Conservation (phyloP, 805 yeast species). For the Wickerhamiella kazuoi region DNA sequence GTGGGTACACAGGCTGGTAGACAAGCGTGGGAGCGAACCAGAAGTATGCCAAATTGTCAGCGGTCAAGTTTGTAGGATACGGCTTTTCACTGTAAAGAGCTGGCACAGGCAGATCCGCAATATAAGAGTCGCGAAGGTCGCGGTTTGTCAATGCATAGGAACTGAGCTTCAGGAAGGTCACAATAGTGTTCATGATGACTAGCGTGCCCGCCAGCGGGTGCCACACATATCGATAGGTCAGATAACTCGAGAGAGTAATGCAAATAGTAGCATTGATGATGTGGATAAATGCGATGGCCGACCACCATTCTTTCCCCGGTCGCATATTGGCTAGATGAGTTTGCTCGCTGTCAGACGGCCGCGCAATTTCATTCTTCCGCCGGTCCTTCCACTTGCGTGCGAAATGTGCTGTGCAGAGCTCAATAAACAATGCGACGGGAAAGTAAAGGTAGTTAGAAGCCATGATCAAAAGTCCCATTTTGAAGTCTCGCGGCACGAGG, state of each 20-base stretch:
- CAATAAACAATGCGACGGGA: constrained; percentile 23
- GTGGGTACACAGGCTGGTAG: constrained; percentile 32
- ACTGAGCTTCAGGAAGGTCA: constrained; percentile 25
- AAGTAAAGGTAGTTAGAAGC: constrained; percentile 21
- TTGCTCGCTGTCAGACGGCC: background rate
- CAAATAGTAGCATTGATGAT: constrained; percentile 14
- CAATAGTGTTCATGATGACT: constrained; percentile 26
- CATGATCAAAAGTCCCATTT: constrained; percentile 14
- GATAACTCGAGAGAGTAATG: constrained; percentile 7
- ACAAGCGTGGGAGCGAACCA: constrained; percentile 32
- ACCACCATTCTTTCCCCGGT: constrained; percentile 17
- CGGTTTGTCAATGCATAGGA: constrained; percentile 29
- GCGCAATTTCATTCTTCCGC: background rate
- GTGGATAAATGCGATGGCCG: constrained; percentile 20
- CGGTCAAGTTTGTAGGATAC: constrained; percentile 27
- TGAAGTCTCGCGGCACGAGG: constrained; percentile 18
- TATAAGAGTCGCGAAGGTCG: constrained; percentile 25
- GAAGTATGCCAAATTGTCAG: constrained; percentile 23
- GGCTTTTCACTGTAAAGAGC: constrained; percentile 18
- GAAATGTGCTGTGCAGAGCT: constrained; percentile 16
- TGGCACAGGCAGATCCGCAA: constrained; percentile 17
- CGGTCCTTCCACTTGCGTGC: background rate
- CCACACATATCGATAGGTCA: constrained; percentile 18
- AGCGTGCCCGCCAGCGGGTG: constrained; percentile 30
- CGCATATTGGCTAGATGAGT: background rate